Conservation (phyloP, 495 filamentous ascomycete genomes). For the Lindgomyces ingoldianus region DNA sequence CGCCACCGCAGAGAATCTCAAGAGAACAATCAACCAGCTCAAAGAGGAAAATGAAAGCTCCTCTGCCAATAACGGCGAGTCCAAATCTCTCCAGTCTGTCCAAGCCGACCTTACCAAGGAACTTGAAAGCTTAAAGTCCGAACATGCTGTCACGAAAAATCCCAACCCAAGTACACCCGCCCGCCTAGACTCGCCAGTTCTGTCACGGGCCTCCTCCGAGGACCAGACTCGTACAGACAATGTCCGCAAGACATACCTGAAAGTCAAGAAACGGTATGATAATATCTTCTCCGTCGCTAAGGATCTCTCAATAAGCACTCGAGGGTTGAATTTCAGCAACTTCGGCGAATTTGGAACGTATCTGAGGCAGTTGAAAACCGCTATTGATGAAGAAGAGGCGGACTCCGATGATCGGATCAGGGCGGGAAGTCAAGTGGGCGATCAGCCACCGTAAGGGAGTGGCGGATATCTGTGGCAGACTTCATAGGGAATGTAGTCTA, state of each 20-base stretch:
- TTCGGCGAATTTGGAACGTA: no score
- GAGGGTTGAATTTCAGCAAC: no score
- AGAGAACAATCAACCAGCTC: not conserved
- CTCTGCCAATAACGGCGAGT: not conserved
- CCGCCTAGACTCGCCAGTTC: not conserved
- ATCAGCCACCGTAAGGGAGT: no score
- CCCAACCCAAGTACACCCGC: not conserved
- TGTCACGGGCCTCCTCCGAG: not conserved
- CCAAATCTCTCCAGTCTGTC: not conserved
- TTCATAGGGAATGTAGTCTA: no score
- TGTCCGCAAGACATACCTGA: constrained; percentile 9
- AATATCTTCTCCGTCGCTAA: constrained; percentile 1
- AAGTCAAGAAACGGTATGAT: constrained; percentile 17
- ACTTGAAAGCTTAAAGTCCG: not conserved
- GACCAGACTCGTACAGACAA: not conserved
- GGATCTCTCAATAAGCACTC: no score
- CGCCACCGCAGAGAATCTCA: not conserved
- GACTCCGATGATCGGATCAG: no score
- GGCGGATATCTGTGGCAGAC: no score
- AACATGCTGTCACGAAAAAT: not conserved
- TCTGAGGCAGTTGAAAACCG: no score
- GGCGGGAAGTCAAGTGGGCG: no score
- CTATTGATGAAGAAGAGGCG: no score
- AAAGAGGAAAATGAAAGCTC: not conserved
- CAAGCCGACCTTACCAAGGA: not conserved